These are phyloP conservation scores for Chenopodium suecicum DNA, from an alignment of 148 eudicot genomes.

Conservation along the genomic window DNA sequence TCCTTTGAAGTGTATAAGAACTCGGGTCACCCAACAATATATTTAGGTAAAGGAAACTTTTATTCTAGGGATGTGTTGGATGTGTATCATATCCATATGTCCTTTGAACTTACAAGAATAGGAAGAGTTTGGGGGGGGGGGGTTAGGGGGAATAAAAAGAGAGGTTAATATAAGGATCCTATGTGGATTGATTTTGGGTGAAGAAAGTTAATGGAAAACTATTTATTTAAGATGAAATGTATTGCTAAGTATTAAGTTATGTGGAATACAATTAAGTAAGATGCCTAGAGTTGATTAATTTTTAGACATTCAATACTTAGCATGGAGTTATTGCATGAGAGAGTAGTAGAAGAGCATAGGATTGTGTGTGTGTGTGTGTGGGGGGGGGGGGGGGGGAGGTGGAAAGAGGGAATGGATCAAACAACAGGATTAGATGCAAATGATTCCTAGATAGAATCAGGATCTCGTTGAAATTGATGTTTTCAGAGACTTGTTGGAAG, in stretches of 20 bases:
- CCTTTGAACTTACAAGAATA: neutral
- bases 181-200: neutral
- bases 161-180: neutral
- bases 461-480: no score
- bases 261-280: neutral
- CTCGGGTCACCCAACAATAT: no score
- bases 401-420: no score
- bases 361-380: no score
- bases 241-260: neutral
- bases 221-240: neutral
- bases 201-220: neutral
- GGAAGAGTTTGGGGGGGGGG: neutral
- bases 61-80: neutral
- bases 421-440: no score
- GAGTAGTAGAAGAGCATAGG: no score
- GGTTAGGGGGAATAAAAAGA: neutral
- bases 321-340: no score
- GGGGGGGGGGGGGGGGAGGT: no score
- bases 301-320: no score
- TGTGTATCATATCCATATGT: neutral
- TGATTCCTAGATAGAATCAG: no score
- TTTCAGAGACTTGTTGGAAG: no score
- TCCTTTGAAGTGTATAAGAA: no score
- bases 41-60: neutral
- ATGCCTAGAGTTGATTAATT: neutral